Evolutionary conservation across 2,329 filamentous ascomycete species (phyloP).

Genomic region (Pseudogymnoascus sp.): DNA sequence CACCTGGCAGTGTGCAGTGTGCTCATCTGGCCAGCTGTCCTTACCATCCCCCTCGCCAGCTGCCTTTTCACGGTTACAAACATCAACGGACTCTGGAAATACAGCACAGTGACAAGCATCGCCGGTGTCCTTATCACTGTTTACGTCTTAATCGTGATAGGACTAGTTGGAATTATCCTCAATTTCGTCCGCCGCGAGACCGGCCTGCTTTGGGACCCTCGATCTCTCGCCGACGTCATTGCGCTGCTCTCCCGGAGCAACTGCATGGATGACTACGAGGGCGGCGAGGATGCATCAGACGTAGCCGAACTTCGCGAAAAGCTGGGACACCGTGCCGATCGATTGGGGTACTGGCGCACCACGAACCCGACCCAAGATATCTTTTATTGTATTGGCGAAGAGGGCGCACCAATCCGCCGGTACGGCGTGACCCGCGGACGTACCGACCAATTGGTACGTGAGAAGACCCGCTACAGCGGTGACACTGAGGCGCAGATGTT

Average conservation of each 20-base stretch:
- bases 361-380: conserved; percentile 53
- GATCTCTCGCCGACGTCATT: conserved; percentile 73
- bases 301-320: conserved; percentile 45
- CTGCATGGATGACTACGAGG: conserved; percentile 61
- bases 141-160: conserved; percentile 58
- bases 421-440: conserved; percentile 42
- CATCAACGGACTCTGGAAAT: conserved; percentile 57
- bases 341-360: conserved; percentile 80
- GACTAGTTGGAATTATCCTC: conserved; percentile 49
- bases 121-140: conserved; percentile 70
- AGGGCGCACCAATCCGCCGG: conserved; percentile 41
- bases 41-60: conserved; percentile 74
- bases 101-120: conserved; percentile 69
- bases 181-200: conserved; percentile 60
- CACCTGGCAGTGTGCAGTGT: conserved; percentile 58
- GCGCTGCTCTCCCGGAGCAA: conserved; percentile 74
- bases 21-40: conserved; percentile 68
- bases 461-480: not conserved
- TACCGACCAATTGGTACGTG: conserved; percentile 34
- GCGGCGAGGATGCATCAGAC: conserved; percentile 52
- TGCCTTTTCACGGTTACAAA: conserved; percentile 61
- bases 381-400: conserved; percentile 73
- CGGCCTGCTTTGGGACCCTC: conserved; percentile 76
- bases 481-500: conserved; percentile 5
- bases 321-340: conserved; percentile 51